phyloP scores from a whole-genome alignment of 1,139 yeast genomes.

The Williopsis jadinii region DNA sequence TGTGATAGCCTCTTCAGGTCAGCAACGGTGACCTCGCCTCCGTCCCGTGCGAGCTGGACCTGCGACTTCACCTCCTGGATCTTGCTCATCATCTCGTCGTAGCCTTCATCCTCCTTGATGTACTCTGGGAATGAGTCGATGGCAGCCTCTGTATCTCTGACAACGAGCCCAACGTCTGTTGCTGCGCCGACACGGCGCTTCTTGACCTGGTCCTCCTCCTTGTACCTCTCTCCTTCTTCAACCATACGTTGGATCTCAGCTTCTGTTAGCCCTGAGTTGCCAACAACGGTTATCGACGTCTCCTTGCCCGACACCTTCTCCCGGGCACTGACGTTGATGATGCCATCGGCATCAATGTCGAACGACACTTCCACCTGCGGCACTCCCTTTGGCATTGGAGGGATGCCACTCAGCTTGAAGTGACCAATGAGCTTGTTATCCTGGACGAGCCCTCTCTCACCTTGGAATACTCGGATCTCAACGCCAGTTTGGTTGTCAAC shows the following conservation, averaged over 20 bases:
- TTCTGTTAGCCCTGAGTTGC: slow-evolving; percentile 93
- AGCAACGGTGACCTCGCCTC: slow-evolving; percentile 24
- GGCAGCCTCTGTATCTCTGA: slow-evolving; percentile 50
- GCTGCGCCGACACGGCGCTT: slow-evolving; percentile 26
- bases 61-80: slow-evolving; percentile 35
- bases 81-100: slow-evolving; percentile 25
- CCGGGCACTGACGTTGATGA: slow-evolving; percentile 96
- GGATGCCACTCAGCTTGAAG: slow-evolving; percentile 92
- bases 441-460: slow-evolving; percentile 98
- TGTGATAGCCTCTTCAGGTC: slow-evolving; percentile 37
- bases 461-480: slow-evolving; percentile 98
- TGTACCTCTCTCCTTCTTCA: slow-evolving; percentile 95
- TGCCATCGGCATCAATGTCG: slow-evolving; percentile 98
- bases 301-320: slow-evolving; percentile 99
- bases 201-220: slow-evolving; percentile 78
- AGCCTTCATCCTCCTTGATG: slow-evolving; percentile 34
- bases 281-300: slow-evolving; percentile 98
- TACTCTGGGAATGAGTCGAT: slow-evolving; percentile 34
- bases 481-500: slow-evolving; percentile 99
- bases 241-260: slow-evolving; percentile 98
- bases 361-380: slow-evolving; percentile 98
- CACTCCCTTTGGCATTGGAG: slow-evolving; percentile 99
- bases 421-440: slow-evolving; percentile 98
- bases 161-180: slow-evolving; percentile 45
- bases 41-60: slow-evolving; percentile 30